phyloP scores from a whole-genome alignment of 2,329 filamentous ascomycete genomes.

The Claviceps citrina region DNA sequence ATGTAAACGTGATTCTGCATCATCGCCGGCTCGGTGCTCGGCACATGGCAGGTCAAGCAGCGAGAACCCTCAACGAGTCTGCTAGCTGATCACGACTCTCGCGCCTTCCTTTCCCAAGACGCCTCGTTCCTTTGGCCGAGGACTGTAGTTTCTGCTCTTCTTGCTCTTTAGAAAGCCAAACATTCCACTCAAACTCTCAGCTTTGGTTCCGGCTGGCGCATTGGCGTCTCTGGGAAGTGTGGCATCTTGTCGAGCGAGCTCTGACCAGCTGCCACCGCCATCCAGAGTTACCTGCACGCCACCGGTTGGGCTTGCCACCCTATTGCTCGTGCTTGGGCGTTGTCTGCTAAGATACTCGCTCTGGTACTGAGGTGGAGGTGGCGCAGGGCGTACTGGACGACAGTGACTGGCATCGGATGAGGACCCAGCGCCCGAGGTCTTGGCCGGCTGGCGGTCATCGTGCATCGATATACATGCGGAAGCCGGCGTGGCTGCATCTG shows the following conservation, averaged over 20 bases:
- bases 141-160: slow-evolving; percentile 78
- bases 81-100: slow-evolving; percentile 57
- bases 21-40: no score
- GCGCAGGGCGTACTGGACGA: slow-evolving; percentile 15
- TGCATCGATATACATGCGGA: slow-evolving; percentile 11
- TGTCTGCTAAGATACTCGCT: slow-evolving; percentile 29
- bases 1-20: no score
- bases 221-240: slow-evolving; percentile 55
- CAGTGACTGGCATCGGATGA: slow-evolving; percentile 14
- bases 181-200: slow-evolving; percentile 57
- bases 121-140: slow-evolving; percentile 84
- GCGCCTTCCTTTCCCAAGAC: slow-evolving; percentile 92
- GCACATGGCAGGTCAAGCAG: no score
- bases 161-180: slow-evolving; percentile 81
- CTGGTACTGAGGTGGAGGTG: slow-evolving; percentile 31
- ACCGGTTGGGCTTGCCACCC: slow-evolving; percentile 62
- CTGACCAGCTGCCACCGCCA: slow-evolving; percentile 78
- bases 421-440: neutral
- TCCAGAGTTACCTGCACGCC: slow-evolving; percentile 86
- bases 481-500: slow-evolving; percentile 31
- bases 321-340: slow-evolving; percentile 43
- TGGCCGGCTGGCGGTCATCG: slow-evolving; percentile 6
- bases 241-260: slow-evolving; percentile 70
- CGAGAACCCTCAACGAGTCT: no score
- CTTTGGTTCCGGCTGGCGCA: slow-evolving; percentile 35